Percentiles rank a stretch among this genome's conserved stretches.
Evolutionary conservation across 306 rosid genomes (phyloP).

Genomic region (Oxytropis ochrocephala): DNA sequence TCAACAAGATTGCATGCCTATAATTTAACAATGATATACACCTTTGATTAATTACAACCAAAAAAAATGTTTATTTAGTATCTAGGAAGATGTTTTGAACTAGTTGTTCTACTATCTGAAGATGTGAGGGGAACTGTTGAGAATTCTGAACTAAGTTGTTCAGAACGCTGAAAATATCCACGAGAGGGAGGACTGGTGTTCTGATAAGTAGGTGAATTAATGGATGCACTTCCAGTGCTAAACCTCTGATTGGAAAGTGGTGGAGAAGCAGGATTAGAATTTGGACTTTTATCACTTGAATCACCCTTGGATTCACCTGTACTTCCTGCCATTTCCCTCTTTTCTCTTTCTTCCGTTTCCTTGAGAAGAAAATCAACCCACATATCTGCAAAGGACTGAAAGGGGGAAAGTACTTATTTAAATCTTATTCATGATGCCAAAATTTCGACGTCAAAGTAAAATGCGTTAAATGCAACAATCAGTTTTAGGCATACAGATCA

Average conservation of each 20-base stretch:
- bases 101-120: constrained; percentile 44
- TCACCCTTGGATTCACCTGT: constrained; percentile 37
- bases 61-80: constrained; percentile 31
- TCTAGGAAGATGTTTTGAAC: constrained; percentile 45
- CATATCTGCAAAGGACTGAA: constrained; percentile 94
- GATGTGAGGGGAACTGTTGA: constrained; percentile 86
- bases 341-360: constrained; percentile 85
- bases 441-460: not conserved
- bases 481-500: too few relatives aligned
- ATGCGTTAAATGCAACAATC: not conserved
- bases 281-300: constrained; percentile 28
- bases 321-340: constrained; percentile 46
- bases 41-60: constrained; percentile 66
- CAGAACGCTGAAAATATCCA: constrained; percentile 44
- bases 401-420: constrained; percentile 12
- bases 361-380: constrained; percentile 99
- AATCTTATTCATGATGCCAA: not conserved
- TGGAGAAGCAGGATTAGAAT: constrained; percentile 1
- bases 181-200: constrained; percentile 29
- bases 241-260: constrained; percentile 29
- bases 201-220: constrained; percentile 33
- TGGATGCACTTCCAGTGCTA: constrained; percentile 29
- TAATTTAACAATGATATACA: constrained; percentile 43
- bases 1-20: constrained; percentile 42
- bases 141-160: constrained; percentile 66